A percentile compares a stretch with the other conserved stretches of the same genome.
These are phyloP conservation scores for Lasiodiplodia citricola DNA, from an alignment of 2,329 filamentous ascomycete genomes.

Conservation along the genomic window DNA sequence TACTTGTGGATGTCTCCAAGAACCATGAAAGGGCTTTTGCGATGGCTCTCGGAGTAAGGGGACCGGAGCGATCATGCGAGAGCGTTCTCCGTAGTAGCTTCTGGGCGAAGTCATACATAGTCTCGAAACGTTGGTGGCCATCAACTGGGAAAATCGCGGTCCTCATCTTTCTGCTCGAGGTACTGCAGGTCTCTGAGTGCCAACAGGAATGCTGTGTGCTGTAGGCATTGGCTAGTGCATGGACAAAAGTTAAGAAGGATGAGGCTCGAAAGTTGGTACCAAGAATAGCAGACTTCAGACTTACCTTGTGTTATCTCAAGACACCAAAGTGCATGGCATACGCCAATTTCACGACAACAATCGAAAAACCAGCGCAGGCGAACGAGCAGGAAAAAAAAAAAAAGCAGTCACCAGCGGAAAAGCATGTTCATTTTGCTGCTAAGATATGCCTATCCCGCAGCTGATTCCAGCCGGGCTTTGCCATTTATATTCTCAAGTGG, in stretches of 20 bases:
- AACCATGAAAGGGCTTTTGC: no score
- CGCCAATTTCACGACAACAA: background rate
- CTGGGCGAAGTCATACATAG: no score
- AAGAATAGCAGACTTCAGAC: background rate
- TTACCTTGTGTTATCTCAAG: background rate
- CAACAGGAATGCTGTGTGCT: no score
- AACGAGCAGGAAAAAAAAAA: background rate
- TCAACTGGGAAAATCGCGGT: no score
- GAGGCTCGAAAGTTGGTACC: background rate
- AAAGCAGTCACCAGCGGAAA: background rate
- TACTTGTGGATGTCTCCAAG: no score
- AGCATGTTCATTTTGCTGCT: background rate
- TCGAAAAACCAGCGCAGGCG: background rate
- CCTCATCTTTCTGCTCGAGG: no score
- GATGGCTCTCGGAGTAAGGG: no score
- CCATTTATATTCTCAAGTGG: background rate
- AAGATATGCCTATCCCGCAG: background rate
- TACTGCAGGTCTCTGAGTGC: no score
- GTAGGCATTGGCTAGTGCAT: background rate
- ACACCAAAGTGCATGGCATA: background rate
- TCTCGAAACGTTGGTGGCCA: no score
- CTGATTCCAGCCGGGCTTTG: background rate
- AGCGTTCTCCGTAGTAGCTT: no score
- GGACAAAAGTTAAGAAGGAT: background rate
- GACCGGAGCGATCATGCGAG: no score